Conservation (phyloP, 208 protist genomes). For the Wallacemonas rigidus region DNA sequence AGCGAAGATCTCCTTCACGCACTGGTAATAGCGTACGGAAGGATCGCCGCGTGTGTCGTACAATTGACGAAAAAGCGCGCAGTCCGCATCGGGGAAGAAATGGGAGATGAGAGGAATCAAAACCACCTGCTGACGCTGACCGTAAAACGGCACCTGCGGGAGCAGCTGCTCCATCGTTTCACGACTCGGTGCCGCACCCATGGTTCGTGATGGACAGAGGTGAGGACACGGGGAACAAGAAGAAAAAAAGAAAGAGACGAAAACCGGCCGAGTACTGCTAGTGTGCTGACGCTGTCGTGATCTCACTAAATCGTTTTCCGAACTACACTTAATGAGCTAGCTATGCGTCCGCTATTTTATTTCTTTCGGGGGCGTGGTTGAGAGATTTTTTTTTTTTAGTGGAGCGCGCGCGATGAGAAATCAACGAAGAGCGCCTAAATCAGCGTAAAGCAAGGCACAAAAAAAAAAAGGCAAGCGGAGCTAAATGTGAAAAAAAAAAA, state of each 20-base stretch:
- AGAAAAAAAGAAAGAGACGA: not conserved
- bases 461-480: constrained; percentile 12
- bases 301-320: too few relatives aligned
- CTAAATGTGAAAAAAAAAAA: not conserved
- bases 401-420: too few relatives aligned
- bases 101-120: constrained; percentile 55
- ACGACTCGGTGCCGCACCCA: constrained; percentile 67
- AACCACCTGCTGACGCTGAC: constrained; percentile 42
- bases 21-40: constrained; percentile 70
- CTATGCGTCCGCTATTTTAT: too few relatives aligned
- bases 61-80: constrained; percentile 57
- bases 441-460: constrained; percentile 9
- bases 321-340: too few relatives aligned
- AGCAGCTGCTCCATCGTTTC: constrained; percentile 35
- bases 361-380: too few relatives aligned
- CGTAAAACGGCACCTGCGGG: constrained; percentile 38
- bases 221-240: too few relatives aligned
- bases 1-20: constrained; percentile 22
- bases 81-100: constrained; percentile 63
- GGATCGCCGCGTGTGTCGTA: constrained; percentile 55
- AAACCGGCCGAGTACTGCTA: too few relatives aligned
- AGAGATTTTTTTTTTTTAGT: too few relatives aligned
- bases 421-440: not conserved
- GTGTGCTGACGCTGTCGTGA: too few relatives aligned
- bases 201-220: constrained; percentile 5